Evolutionary conservation across 2,329 filamentous ascomycete species (phyloP), one percentile per base, ranked within the genome.

Genomic region (Neonectria faginata): DNA sequence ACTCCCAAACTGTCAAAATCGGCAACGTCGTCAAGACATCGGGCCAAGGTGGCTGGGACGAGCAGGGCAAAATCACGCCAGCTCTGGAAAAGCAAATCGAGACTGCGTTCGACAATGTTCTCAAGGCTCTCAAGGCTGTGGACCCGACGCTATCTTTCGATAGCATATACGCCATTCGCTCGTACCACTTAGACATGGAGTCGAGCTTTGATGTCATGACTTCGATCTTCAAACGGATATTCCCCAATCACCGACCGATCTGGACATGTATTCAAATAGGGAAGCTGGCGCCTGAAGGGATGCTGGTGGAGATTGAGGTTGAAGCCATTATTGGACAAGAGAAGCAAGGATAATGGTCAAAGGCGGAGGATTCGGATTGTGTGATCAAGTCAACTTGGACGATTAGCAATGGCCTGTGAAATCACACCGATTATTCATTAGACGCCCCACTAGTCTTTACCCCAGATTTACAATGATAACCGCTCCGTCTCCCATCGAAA

Each of bases 211-310:
- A 62, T 25, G 25, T 33, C 2, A 65, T 67, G 65, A 53, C 51
- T 7, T 31, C 62, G 3, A 56, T 42, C 2, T 59, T 65, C 27
- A 67, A 67, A 33, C 64, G 56, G 45, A 47, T 65, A 3, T 62
- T 67, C 45, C 65, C 65, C 4, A 56, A 60, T 8, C 65, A 67
- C 33, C 42, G 62, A 12, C 62, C 62, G 7, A 53, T 50, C 20
- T 65, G 65, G 65, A 65, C 65, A 11, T 67, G 65, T 20, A 56
- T 65, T 7, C 57, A 67, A 45, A 61, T 65, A 5, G 65, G 65
- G 16, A 67, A 67, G 45, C 33, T 67, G 2, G 62, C 58, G 27
- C 42, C 57, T 9, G 62, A 67, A 14, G 58, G 58, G 2, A 65
- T 67, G 65, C 57, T 62, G 22, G 62, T 65, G 14, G 62, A 65